These are phyloP conservation scores for Globisporangium paddicum DNA, from an alignment of 352 stramenopile species.

Conservation along the genomic window DNA sequence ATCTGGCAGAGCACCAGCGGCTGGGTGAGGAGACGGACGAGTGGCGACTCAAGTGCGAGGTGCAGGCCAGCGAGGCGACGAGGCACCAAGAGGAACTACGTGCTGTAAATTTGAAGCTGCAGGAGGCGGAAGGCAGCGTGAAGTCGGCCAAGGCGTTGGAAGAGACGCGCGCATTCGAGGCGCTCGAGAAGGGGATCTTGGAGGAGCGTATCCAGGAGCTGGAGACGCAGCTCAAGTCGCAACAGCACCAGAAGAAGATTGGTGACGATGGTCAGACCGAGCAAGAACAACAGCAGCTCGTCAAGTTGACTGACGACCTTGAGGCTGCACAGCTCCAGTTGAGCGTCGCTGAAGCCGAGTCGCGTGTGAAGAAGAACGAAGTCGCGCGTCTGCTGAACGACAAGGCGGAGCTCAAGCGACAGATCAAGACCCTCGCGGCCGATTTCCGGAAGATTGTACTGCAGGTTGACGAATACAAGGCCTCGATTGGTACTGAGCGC, in stretches of 20 bases:
- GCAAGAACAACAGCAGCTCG: constrained; percentile 13
- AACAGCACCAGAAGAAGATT: constrained; percentile 10
- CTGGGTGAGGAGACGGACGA: constrained; percentile 17
- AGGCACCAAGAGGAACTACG: constrained; percentile 25
- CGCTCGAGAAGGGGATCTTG: constrained; percentile 15
- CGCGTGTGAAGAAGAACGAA: constrained; percentile 31
- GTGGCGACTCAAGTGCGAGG: constrained; percentile 15
- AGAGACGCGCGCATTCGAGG: constrained; percentile 18
- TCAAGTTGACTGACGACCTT: not conserved
- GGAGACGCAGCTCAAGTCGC: constrained; percentile 19
- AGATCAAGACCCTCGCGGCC: constrained; percentile 13
- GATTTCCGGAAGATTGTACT: not conserved
- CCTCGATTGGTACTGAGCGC: not conserved
- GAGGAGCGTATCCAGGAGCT: constrained; percentile 26
- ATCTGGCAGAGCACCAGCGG: constrained; percentile 19
- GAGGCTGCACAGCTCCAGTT: constrained; percentile 11
- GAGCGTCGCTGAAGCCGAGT: constrained; percentile 10
- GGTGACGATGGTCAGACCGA: not conserved
- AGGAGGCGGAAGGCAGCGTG: constrained; percentile 24
- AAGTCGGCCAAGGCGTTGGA: constrained; percentile 16
- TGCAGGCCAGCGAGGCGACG: constrained; percentile 9
- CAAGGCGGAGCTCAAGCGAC: constrained; percentile 32
- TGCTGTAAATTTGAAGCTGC: constrained; percentile 19
- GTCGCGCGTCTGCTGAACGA: constrained; percentile 15
- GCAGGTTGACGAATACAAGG: constrained; percentile 6